Evolutionary conservation across 768 basidiomycete species (phyloP).

Genomic region (Bullera alba): DNA sequence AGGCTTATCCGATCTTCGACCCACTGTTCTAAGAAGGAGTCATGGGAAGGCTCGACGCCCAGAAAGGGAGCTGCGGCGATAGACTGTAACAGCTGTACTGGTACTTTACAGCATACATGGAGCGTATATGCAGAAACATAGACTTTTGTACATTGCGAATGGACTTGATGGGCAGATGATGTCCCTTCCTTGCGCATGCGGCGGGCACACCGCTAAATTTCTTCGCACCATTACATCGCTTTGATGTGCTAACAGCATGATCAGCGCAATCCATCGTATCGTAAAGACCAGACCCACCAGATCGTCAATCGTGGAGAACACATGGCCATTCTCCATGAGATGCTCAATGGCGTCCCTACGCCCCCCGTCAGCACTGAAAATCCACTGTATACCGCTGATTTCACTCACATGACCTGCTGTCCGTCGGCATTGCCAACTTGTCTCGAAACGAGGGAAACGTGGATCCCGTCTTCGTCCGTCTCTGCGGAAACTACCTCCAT

Average conservation of each 20-base stretch:
- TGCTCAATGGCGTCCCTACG: conserved; percentile 61
- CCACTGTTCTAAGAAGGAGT: conserved; percentile 1
- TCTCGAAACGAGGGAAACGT: conserved; percentile 66
- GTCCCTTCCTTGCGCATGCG: no score
- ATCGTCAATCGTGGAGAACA: conserved; percentile 76
- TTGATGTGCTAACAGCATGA: conserved; percentile 25
- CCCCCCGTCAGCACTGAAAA: not conserved
- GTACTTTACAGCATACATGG: no score
- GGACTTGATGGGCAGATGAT: no score
- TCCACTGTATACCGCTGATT: not conserved
- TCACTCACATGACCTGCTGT: conserved; percentile 59
- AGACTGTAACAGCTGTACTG: no score
- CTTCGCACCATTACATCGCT: conserved; percentile 11
- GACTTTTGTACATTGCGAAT: no score
- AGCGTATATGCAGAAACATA: no score
- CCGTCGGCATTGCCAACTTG: conserved; percentile 55
- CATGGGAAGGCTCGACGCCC: not conserved
- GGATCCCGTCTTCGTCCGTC: conserved; percentile 60
- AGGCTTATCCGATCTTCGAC: conserved; percentile 35
- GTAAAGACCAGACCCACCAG: conserved; percentile 55
- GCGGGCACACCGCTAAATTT: no score
- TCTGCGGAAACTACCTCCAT: conserved; percentile 57
- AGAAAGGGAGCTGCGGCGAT: no score
- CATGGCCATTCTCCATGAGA: conserved; percentile 70
- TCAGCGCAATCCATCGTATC: not conserved